Conservation (phyloP, 2,329 filamentous ascomycete species). For the Beauveria sp. region DNA sequence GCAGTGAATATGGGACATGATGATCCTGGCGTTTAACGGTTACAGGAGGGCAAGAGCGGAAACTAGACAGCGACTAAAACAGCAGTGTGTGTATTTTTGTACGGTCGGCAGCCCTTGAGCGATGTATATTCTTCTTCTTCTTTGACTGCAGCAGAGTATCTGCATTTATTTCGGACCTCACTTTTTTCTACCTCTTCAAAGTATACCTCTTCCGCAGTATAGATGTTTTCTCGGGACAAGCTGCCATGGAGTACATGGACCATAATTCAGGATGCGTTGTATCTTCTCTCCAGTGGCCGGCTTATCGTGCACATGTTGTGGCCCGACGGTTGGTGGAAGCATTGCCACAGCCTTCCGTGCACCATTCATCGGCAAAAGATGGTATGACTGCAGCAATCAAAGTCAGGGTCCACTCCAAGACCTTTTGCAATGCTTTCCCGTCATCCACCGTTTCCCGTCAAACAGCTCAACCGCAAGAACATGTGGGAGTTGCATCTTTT, state of each 20-base stretch:
- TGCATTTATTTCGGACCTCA: neutral
- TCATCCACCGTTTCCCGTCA: too few relatives aligned
- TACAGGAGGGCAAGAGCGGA: neutral
- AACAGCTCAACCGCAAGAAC: too few relatives aligned
- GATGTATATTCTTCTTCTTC: neutral
- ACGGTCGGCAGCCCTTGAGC: neutral
- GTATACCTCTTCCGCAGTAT: too few relatives aligned
- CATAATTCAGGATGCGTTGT: neutral
- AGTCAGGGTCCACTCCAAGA: neutral
- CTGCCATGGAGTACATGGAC: neutral
- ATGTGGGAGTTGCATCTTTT: too few relatives aligned
- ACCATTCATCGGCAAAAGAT: neutral
- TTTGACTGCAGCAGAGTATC: neutral
- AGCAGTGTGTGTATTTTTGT: neutral
- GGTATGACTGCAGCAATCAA: neutral
- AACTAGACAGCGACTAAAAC: neutral
- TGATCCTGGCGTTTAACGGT: neutral
- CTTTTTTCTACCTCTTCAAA: neutral
- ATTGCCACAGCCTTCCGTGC: neutral
- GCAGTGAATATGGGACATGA: neutral
- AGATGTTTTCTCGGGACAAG: neutral
- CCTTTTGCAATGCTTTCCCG: neutral
- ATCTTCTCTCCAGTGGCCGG: neutral
- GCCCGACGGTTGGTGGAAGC: neutral
- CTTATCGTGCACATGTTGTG: neutral